A percentile compares a stretch with the other conserved stretches of the same genome.
Conservation (phyloP, 1,284 basidiomycete genomes). For the Pascua sp. region DNA sequence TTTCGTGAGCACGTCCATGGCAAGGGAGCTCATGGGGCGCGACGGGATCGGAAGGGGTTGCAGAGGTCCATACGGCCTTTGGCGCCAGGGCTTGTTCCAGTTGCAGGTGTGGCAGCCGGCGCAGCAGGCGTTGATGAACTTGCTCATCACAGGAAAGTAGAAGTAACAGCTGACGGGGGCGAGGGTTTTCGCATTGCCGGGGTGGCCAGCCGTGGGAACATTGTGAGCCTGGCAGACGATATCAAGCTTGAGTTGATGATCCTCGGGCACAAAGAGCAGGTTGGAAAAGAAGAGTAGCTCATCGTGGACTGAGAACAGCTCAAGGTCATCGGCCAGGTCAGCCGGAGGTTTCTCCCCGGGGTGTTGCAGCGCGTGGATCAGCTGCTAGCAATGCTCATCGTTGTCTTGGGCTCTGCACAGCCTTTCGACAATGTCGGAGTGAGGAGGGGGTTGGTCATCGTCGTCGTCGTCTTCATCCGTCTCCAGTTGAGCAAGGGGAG, state of each 20-base stretch:
- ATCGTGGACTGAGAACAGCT: background rate
- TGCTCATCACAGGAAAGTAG: slow-evolving; percentile 28
- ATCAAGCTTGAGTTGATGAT: background rate
- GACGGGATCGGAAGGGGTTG: slow-evolving; percentile 47
- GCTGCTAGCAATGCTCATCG: slow-evolving; percentile 17
- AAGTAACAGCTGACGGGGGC: slow-evolving; percentile 26
- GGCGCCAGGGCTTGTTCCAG: slow-evolving; percentile 42
- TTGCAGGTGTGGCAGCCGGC: slow-evolving; percentile 50
- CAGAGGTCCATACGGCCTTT: slow-evolving; percentile 44
- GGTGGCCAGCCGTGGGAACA: slow-evolving; percentile 47
- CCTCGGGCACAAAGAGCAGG: slow-evolving; percentile 5
- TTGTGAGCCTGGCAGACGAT: slow-evolving; percentile 32
- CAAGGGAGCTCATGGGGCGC: slow-evolving; percentile 30
- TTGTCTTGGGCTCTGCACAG: background rate
- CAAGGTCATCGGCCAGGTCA: background rate
- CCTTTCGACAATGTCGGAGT: slow-evolving; percentile 6
- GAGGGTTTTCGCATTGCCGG: slow-evolving; percentile 49
- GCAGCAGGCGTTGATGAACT: slow-evolving; percentile 29
- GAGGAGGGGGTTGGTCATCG: background rate
- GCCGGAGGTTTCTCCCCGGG: no score
- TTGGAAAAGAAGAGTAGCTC: background rate
- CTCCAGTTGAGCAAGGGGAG: no score
- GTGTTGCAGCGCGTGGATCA: no score
- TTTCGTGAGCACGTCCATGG: slow-evolving; percentile 54
- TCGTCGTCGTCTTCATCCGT: no score